Evolutionary conservation across 2,329 filamentous ascomycete species (phyloP).

Genomic region (Colletotrichum agaves): DNA sequence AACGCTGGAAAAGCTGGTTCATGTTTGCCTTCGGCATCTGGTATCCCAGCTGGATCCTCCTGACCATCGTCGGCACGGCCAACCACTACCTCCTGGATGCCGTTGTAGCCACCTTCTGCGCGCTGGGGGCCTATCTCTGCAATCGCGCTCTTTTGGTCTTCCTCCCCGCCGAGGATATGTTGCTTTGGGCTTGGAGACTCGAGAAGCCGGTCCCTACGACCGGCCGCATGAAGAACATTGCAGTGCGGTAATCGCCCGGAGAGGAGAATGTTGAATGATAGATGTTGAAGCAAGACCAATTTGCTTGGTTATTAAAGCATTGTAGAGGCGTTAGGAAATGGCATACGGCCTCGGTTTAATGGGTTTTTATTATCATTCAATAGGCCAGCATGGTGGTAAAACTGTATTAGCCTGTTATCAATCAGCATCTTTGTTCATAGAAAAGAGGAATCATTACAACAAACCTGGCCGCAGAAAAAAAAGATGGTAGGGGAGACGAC

Average conservation of each 20-base stretch:
- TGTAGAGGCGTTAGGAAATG: constrained; percentile 31
- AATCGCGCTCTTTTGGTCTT: constrained; percentile 67
- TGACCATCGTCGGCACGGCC: constrained; percentile 69
- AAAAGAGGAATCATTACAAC: background rate
- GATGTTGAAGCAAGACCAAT: background rate
- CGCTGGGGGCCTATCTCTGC: constrained; percentile 66
- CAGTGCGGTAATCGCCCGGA: constrained; percentile 21
- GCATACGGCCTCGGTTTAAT: constrained; percentile 2
- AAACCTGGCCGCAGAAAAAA: background rate
- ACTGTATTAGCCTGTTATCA: constrained; percentile 21
- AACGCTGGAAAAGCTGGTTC: constrained; percentile 43
- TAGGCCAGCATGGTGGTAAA: constrained; percentile 7
- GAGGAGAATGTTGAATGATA: constrained; percentile 1
- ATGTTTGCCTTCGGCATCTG: constrained; percentile 55
- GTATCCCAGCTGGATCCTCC: constrained; percentile 64
- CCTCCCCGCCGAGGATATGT: constrained; percentile 72
- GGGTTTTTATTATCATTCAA: background rate
- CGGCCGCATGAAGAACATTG: constrained; percentile 43
- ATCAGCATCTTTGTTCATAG: constrained; percentile 18
- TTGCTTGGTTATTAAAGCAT: constrained; percentile 26
- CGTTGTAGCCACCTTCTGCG: constrained; percentile 70
- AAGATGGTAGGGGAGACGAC: too few relatives aligned
- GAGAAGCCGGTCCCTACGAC: constrained; percentile 70
- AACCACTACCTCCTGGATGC: constrained; percentile 76
- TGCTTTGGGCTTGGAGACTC: constrained; percentile 69